Conservation (phyloP, 2,329 filamentous ascomycete species). For the Phialophora expanda region DNA sequence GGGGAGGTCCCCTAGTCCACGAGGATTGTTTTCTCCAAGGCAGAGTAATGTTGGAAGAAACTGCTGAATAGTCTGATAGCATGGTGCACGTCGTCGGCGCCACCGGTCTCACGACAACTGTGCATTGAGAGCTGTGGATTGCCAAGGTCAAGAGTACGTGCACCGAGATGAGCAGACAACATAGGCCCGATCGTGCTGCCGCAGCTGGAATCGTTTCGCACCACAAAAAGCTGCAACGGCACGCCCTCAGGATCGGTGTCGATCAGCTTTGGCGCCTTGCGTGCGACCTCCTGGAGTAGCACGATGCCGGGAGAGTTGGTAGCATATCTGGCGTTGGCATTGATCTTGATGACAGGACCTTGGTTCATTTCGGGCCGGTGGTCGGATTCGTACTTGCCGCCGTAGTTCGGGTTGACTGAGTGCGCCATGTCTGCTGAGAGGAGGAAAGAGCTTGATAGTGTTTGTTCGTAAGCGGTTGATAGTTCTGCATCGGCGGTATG, state of each 20-base stretch:
- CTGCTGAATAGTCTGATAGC: slow-evolving; percentile 83
- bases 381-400: slow-evolving; percentile 84
- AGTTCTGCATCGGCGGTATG: slow-evolving; percentile 64
- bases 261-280: slow-evolving; percentile 58
- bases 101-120: slow-evolving; percentile 91
- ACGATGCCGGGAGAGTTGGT: slow-evolving; percentile 97
- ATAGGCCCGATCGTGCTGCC: slow-evolving; percentile 98
- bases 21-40: slow-evolving; percentile 79
- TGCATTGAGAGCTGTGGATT: slow-evolving; percentile 98
- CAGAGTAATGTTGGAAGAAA: slow-evolving; percentile 85
- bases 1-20: slow-evolving; percentile 65
- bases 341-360: slow-evolving; percentile 96
- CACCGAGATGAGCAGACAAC: slow-evolving; percentile 82
- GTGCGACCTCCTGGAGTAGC: slow-evolving; percentile 83
- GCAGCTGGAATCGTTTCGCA: slow-evolving; percentile 92
- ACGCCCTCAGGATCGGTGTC: slow-evolving; percentile 67
- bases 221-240: slow-evolving; percentile 92
- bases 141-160: slow-evolving; percentile 86
- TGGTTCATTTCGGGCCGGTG: slow-evolving; percentile 96
- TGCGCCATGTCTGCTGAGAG: slow-evolving; percentile 98
- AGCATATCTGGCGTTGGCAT: slow-evolving; percentile 95
- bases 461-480: slow-evolving; percentile 89
- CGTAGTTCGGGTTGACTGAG: slow-evolving; percentile 93
- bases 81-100: slow-evolving; percentile 83
- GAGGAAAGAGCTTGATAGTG: slow-evolving; percentile 86